phyloP scores from a whole-genome alignment of 495 filamentous ascomycete species.

The Staphylotrichum longicolle region DNA sequence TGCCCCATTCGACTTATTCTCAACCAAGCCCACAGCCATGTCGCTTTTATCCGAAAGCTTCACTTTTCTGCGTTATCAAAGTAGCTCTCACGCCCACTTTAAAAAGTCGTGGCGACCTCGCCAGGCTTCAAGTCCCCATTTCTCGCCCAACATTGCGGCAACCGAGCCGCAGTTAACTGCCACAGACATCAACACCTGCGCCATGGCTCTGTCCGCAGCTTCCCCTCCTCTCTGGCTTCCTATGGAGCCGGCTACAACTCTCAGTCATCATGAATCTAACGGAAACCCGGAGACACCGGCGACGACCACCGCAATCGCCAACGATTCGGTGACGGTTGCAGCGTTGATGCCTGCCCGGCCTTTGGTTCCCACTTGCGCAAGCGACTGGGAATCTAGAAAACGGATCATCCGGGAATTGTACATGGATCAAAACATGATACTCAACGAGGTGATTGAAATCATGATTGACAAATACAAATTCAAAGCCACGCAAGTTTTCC shows the following conservation, averaged over 20 bases:
- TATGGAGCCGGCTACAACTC: not conserved
- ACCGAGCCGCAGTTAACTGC: too few relatives aligned
- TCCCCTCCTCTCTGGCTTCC: too few relatives aligned
- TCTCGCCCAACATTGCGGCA: not conserved
- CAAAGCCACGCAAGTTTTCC: conserved; percentile 34
- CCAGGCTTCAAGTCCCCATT: not conserved
- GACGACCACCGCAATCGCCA: too few relatives aligned
- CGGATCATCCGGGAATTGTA: conserved; percentile 33
- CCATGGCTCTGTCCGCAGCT: too few relatives aligned
- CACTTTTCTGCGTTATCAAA: not conserved
- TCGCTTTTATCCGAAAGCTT: not conserved
- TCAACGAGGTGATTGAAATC: conserved; percentile 38
- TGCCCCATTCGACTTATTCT: too few relatives aligned
- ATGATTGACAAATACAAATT: conserved; percentile 35
- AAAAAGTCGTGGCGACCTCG: not conserved
- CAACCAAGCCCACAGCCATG: not conserved
- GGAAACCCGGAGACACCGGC: too few relatives aligned
- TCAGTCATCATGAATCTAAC: not conserved
- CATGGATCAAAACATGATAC: conserved; percentile 36
- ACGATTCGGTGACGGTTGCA: too few relatives aligned
- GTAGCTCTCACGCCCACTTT: not conserved
- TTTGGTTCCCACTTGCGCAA: conserved; percentile 34
- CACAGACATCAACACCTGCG: too few relatives aligned
- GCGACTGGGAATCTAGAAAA: conserved; percentile 37
- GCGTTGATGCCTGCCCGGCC: conserved; percentile 17